These are phyloP conservation scores for Aspergillus baeticus DNA, from an alignment of 495 filamentous ascomycete genomes.

Conservation along the genomic window DNA sequence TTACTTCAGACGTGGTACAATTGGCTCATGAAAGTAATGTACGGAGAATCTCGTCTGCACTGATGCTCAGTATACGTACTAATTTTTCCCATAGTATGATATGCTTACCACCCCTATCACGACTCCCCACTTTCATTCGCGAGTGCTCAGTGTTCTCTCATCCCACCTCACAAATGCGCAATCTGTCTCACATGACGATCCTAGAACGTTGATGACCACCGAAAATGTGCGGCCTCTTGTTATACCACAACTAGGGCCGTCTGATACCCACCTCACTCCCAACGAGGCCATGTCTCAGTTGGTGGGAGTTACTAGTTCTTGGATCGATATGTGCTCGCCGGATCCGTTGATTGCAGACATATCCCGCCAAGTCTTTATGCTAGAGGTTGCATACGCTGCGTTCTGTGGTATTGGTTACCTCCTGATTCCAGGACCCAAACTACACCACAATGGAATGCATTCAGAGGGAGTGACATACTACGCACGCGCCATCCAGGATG, in stretches of 20 bases:
- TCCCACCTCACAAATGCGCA: slow-evolving; percentile 47
- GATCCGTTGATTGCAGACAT: slow-evolving; percentile 79
- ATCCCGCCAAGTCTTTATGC: slow-evolving; percentile 82
- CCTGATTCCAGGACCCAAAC: slow-evolving; percentile 71
- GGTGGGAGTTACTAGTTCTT: slow-evolving; percentile 73
- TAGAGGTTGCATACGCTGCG: slow-evolving; percentile 90
- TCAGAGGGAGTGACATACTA: slow-evolving; percentile 63
- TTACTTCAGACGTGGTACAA: slow-evolving; percentile 62
- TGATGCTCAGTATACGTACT: slow-evolving; percentile 11
- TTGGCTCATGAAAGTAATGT: slow-evolving; percentile 63
- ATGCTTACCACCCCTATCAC: slow-evolving; percentile 90
- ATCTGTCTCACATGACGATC: slow-evolving; percentile 27
- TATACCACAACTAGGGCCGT: slow-evolving; percentile 67
- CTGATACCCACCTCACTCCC: slow-evolving; percentile 74
- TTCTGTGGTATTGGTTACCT: slow-evolving; percentile 89
- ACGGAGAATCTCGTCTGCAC: slow-evolving; percentile 15
- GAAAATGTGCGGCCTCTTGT: slow-evolving; percentile 47
- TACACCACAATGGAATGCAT: slow-evolving; percentile 45
- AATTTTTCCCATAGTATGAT: slow-evolving; percentile 65
- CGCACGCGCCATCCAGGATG: slow-evolving; percentile 81
- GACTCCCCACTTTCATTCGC: slow-evolving; percentile 74
- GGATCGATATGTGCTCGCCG: slow-evolving; percentile 86
- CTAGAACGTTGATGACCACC: slow-evolving; percentile 37
- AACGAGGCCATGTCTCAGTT: slow-evolving; percentile 68
- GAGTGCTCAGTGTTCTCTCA: slow-evolving; percentile 66